A percentile compares a stretch with the other conserved stretches of the same genome.
Conservation (phyloP, 106 monocot genomes). For the Phalaenopsis equestris region DNA sequence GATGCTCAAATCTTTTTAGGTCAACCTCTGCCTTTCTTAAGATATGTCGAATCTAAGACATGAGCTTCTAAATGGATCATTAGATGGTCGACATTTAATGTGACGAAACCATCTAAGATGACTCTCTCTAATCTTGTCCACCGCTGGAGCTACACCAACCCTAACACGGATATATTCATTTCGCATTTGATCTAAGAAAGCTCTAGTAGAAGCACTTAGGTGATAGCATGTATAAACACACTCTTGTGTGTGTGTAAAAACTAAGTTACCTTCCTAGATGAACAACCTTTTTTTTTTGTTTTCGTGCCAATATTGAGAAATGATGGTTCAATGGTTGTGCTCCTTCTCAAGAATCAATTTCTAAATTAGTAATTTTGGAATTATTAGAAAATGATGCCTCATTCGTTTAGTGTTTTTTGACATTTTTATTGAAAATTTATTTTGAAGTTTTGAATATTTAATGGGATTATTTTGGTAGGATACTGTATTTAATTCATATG, state of each 20-base stretch:
- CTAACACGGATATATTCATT: no score
- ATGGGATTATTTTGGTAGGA: slow-evolving; percentile 36
- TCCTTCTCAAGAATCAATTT: not conserved
- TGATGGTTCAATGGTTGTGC: not conserved
- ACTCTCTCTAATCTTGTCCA: no score
- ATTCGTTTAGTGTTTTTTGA: not conserved
- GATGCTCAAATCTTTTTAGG: no score
- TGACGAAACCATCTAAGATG: no score
- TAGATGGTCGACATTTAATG: no score
- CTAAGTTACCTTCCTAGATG: not conserved
- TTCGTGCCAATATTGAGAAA: no score
- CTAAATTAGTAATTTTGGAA: not conserved
- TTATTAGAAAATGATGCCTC: not conserved
- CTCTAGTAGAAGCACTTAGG: not conserved
- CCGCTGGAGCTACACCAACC: no score
- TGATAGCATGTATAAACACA: not conserved
- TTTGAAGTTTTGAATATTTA: not conserved
- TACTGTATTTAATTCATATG: slow-evolving; percentile 63
- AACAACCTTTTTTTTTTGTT: not conserved
- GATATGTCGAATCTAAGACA: no score
- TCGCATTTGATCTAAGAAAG: not conserved
- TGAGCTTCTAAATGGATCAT: no score
- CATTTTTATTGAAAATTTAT: not conserved
- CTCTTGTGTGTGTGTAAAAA: not conserved
- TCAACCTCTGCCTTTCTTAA: no score